Evolutionary conservation across 2,329 filamentous ascomycete genomes (phyloP), one percentile per base, ranked within the genome.

Genomic region (Venturia pyrina): DNA sequence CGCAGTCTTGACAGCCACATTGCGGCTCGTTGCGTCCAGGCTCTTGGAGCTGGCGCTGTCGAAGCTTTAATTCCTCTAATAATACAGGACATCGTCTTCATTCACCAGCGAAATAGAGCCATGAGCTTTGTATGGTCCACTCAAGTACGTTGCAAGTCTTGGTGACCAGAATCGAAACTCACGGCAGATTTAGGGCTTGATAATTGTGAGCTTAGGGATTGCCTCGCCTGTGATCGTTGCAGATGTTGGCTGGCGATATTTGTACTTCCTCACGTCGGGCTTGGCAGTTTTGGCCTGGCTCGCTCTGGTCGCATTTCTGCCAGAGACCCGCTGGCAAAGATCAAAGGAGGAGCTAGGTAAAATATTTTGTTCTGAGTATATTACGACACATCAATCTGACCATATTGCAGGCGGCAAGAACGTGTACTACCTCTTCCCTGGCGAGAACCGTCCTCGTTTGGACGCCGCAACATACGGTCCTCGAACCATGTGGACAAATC

Each of bases 41-140:
- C 69, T 11, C 56, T 74, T 10, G 72, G 72, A 34, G 72, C 72
- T 4, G 72, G 72, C 57, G 73, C 72, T 8, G 71, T 74, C 0
- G 72, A 74, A 66, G 69, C 69, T n/a, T 66, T 74, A 65, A 71
- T 74, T 13, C 72, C 72, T 1, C 71, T 73, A 65, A 70, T 73
- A 17, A 68, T 74, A 4, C 72, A 73, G 60, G 72, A 73, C 37
- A 68, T 72, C 66, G 71, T 73, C 46, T 68, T 69, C 63, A 68
- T 72, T 21, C 72, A 74, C 40, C 69, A 73, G 64, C 69, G 72
- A 1, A 74, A 74, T 62, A 72, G 70, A 0, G 72, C 71, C 65
- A 72, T 73, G 34, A 69, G 67, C 6, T 68, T 67, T 21, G 68
- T 73, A 15, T 74, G 72, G 63, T 70, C 72, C 5, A 68, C 69